Conservation (phyloP, 2,329 filamentous ascomycete genomes). For the Akanthomyces lecanii region DNA sequence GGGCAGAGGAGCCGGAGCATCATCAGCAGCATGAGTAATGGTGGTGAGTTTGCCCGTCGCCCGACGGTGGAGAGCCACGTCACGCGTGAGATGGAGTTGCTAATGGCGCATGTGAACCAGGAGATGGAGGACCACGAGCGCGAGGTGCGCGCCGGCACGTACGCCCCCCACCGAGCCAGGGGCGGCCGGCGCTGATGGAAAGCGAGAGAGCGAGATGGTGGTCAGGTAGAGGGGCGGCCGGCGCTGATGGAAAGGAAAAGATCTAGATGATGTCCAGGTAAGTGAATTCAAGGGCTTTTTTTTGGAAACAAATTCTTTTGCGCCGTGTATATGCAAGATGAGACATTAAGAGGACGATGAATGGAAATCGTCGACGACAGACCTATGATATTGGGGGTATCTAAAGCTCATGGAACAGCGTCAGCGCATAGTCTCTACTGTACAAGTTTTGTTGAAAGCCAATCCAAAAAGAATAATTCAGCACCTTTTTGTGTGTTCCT, state of each 20-base stretch:
- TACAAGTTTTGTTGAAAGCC: neutral
- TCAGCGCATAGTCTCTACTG: neutral
- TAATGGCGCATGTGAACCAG: neutral
- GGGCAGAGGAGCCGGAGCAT: neutral
- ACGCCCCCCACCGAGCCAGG: neutral
- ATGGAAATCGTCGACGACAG: neutral
- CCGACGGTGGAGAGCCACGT: neutral
- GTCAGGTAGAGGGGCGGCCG: neutral
- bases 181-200: neutral
- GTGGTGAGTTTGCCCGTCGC: too few relatives aligned
- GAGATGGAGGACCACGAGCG: neutral
- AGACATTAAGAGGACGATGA: neutral
- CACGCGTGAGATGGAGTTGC: neutral
- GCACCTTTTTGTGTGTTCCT: constrained; percentile 7
- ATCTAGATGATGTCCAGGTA: neutral
- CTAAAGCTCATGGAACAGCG: constrained; percentile 13
- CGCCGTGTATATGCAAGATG: neutral
- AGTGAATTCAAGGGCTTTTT: neutral
- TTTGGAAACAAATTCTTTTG: neutral
- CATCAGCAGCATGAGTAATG: too few relatives aligned
- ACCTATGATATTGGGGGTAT: constrained; percentile 15
- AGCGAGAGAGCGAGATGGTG: neutral
- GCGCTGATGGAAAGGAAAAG: neutral
- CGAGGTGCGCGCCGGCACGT: neutral
- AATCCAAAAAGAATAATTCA: constrained; percentile 2